phyloP scores from a whole-genome alignment of 495 filamentous ascomycete species.

The Daldinia childiae region DNA sequence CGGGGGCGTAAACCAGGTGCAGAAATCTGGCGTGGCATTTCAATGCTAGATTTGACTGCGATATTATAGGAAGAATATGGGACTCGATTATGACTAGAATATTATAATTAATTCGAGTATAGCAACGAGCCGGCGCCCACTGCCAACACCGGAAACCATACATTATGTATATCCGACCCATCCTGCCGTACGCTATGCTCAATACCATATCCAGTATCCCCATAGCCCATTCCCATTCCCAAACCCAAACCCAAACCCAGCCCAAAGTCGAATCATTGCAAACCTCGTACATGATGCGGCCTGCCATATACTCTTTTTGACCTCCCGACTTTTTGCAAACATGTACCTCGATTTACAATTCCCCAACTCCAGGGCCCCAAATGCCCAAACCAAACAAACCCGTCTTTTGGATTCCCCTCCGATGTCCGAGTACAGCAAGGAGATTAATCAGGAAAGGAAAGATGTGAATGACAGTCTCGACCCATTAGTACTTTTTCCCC shows the following conservation, averaged over 20 bases:
- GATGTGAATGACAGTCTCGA: not conserved
- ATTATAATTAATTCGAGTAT: not conserved
- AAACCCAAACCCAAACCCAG: not conserved
- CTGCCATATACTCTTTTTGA: not conserved
- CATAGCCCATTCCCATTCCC: not conserved
- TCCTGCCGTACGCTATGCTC: not conserved
- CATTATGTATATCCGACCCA: not conserved
- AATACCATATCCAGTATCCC: not conserved
- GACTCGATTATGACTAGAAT: not conserved
- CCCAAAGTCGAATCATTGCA: not conserved
- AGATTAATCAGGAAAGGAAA: not conserved
- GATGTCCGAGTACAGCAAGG: not conserved
- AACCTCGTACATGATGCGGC: not conserved
- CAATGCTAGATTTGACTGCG: conserved; percentile 67
- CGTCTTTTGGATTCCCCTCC: not conserved
- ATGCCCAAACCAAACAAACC: not conserved
- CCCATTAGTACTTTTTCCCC: not conserved
- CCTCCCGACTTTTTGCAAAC: not conserved
- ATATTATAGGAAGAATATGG: not conserved
- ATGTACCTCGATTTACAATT: not conserved
- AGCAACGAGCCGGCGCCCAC: not conserved
- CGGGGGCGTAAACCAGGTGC: conserved; percentile 81
- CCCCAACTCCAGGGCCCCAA: not conserved
- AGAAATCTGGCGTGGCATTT: conserved; percentile 82
- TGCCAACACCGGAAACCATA: not conserved